These are phyloP conservation scores for Rosa chinensis DNA, from an alignment of 306 rosid genomes.

Conservation along the genomic window DNA sequence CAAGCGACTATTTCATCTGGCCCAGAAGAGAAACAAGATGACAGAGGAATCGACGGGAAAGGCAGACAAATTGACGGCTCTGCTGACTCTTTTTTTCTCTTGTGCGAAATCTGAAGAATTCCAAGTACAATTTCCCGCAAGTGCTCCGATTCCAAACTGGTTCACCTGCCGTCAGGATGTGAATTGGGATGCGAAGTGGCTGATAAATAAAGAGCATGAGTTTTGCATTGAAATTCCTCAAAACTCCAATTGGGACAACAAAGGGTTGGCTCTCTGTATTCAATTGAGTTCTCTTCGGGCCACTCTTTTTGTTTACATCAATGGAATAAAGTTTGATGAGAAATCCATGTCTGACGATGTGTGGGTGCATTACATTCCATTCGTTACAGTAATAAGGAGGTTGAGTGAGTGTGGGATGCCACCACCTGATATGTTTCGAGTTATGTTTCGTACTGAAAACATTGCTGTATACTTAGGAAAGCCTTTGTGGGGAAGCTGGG, in stretches of 20 bases:
- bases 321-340: no score
- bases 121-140: neutral
- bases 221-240: neutral
- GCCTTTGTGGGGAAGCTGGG: no score
- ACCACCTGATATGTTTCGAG: no score
- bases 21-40: no score
- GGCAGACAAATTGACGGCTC: no score
- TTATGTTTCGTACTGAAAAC: neutral
- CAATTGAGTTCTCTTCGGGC: rapidly evolving
- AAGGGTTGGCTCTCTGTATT: neutral
- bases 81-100: neutral
- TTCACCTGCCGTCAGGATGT: neutral
- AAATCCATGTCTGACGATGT: rapidly evolving
- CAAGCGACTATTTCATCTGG: no score
- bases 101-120: neutral
- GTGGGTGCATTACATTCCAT: no score
- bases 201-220: neutral
- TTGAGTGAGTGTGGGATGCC: no score
- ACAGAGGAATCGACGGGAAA: neutral
- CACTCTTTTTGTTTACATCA: neutral
- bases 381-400: no score
- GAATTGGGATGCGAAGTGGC: no score
- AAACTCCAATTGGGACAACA: neutral
- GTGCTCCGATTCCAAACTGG: neutral
- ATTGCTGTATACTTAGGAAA: no score